A percentile compares a stretch with the other conserved stretches of the same genome.
phyloP scores from a whole-genome alignment of 495 filamentous ascomycete species.

The Penicillium mononematosum region DNA sequence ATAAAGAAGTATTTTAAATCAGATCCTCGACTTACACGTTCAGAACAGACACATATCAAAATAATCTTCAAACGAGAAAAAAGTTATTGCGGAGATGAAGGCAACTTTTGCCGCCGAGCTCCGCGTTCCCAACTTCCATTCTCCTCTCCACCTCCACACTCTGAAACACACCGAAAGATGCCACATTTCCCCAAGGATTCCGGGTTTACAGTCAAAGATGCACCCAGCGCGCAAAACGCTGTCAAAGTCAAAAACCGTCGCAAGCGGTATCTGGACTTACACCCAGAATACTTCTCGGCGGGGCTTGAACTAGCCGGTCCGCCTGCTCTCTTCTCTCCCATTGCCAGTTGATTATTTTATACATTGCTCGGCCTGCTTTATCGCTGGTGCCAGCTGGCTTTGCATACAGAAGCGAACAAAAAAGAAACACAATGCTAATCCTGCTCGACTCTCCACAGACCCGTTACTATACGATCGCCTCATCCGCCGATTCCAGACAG shows the following conservation, averaged over 20 bases:
- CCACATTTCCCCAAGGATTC: slow-evolving; percentile 41
- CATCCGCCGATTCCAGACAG: slow-evolving; percentile 72
- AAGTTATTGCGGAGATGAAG: slow-evolving; percentile 18
- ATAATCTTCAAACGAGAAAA: slow-evolving; percentile 11
- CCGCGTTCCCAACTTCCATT: slow-evolving; percentile 27
- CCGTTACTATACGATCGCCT: slow-evolving; percentile 77
- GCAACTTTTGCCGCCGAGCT: slow-evolving; percentile 35
- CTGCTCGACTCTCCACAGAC: slow-evolving; percentile 45
- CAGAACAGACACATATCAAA: slow-evolving; percentile 19
- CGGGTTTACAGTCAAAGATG: slow-evolving; percentile 20
- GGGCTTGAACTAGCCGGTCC: slow-evolving; percentile 64
- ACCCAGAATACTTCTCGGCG: slow-evolving; percentile 64
- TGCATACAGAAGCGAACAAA: slow-evolving; percentile 10
- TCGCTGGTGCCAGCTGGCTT: slow-evolving; percentile 7
- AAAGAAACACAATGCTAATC: slow-evolving; percentile 25
- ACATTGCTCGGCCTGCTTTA: slow-evolving; percentile 6
- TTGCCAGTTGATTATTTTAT: slow-evolving; percentile 13
- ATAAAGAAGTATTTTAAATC: background rate
- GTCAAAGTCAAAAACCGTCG: slow-evolving; percentile 60
- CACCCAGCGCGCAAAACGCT: slow-evolving; percentile 17
- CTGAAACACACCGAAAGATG: slow-evolving; percentile 32
- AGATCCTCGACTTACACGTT: slow-evolving; percentile 25
- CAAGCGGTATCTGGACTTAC: slow-evolving; percentile 61
- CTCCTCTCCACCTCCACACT: slow-evolving; percentile 12
- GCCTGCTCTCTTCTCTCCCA: slow-evolving; percentile 39